phyloP scores from a whole-genome alignment of 2,329 filamentous ascomycete genomes.

The Neofusicoccum ribis region DNA sequence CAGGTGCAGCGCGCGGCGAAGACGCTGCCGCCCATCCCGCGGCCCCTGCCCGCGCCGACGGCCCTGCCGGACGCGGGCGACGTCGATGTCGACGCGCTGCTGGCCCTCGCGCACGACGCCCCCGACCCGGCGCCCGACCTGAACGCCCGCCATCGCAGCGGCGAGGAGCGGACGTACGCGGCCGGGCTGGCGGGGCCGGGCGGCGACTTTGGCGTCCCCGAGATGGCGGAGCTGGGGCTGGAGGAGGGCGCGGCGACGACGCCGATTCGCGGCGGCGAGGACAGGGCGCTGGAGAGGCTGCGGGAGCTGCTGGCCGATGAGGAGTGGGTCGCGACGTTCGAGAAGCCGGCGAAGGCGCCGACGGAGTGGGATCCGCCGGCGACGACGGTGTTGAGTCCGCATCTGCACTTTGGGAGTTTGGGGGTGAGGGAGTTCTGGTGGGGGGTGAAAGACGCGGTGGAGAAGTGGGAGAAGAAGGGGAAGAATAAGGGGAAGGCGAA shows the following conservation, averaged over 20 bases:
- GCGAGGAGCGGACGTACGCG: slow-evolving; percentile 55
- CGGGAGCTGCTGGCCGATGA: slow-evolving; percentile 61
- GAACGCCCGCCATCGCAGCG: slow-evolving; percentile 58
- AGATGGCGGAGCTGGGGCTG: slow-evolving; percentile 66
- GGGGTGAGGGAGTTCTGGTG: slow-evolving; percentile 74
- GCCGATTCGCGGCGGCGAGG: slow-evolving; percentile 71
- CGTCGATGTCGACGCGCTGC: slow-evolving; percentile 40
- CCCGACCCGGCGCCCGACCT: slow-evolving; percentile 58
- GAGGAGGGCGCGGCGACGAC: slow-evolving; percentile 53
- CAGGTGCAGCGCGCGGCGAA: slow-evolving; percentile 57
- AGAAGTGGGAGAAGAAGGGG: slow-evolving; percentile 57
- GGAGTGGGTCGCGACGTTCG: slow-evolving; percentile 70
- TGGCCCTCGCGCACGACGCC: slow-evolving; percentile 59
- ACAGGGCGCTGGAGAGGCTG: slow-evolving; percentile 59
- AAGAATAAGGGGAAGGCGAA: slow-evolving; percentile 45
- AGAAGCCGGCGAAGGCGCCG: slow-evolving; percentile 74
- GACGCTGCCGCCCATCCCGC: slow-evolving; percentile 58
- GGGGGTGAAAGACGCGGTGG: slow-evolving; percentile 64
- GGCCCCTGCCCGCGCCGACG: slow-evolving; percentile 61
- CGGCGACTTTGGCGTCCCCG: slow-evolving; percentile 69
- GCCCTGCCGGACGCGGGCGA: slow-evolving; percentile 65
- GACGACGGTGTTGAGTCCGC: slow-evolving; percentile 71
- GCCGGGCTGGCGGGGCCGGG: slow-evolving; percentile 64
- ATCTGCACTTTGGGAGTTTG: slow-evolving; percentile 73
- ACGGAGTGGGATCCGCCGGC: slow-evolving; percentile 71